phyloP scores from a whole-genome alignment of 345 rosid species.

The Litchi chinensis region DNA sequence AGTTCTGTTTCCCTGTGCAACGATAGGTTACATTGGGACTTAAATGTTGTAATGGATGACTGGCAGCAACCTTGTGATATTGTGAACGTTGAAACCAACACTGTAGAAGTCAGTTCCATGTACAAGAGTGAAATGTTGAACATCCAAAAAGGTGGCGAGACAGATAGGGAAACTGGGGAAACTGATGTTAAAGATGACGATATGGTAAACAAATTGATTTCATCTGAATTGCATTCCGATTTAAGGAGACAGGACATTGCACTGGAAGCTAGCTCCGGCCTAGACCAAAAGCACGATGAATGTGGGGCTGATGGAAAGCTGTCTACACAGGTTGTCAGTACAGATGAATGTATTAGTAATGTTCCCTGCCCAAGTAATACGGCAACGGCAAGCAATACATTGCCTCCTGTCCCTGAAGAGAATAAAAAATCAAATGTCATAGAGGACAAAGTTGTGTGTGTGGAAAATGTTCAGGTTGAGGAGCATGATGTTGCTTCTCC shows the following conservation, averaged over 20 bases:
- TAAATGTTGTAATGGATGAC: conserved; percentile 53
- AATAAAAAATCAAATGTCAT: conserved; percentile 3
- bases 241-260: conserved; percentile 16
- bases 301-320: conserved; percentile 3
- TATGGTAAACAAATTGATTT: conserved; percentile 11
- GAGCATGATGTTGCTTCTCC: conserved; percentile 21
- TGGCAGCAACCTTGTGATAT: conserved; percentile 49
- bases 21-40: conserved; percentile 47
- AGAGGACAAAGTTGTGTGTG: conserved; percentile 1
- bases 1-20: conserved; percentile 24
- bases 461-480: conserved; percentile 19
- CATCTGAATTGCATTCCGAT: conserved; percentile 23
- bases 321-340: conserved; percentile 5
- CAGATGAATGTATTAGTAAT: background rate
- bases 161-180: conserved; percentile 4
- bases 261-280: conserved; percentile 22
- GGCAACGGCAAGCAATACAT: background rate
- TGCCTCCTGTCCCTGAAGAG: background rate
- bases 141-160: conserved; percentile 12
- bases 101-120: background rate
- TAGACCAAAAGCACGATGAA: background rate
- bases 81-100: conserved; percentile 21
- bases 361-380: background rate
- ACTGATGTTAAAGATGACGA: conserved; percentile 13
- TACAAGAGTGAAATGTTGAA: conserved; percentile 11